phyloP scores from a whole-genome alignment of 345 rosid genomes.

The Murraya koenigii region DNA sequence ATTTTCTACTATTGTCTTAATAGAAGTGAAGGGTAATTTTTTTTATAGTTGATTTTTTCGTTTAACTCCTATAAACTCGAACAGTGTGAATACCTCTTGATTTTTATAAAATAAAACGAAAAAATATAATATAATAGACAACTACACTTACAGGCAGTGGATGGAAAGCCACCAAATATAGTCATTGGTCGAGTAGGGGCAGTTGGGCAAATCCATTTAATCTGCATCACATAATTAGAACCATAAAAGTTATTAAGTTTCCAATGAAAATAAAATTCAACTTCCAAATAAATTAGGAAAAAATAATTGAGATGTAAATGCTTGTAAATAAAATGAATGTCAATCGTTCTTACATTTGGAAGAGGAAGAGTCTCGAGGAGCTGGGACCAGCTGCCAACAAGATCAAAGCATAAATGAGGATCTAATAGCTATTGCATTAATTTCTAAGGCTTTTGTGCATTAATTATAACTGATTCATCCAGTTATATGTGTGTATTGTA shows the following conservation, averaged over 20 bases:
- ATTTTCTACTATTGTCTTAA: not conserved
- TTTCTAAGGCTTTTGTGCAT: not conserved
- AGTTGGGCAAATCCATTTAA: constrained; percentile 99
- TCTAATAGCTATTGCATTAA: constrained; percentile 6
- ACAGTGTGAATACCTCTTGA: not conserved
- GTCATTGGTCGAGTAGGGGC: constrained; percentile 89
- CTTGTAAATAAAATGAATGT: not conserved
- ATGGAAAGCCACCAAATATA: constrained; percentile 93
- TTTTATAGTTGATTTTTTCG: not conserved
- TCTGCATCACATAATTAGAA: constrained; percentile 42
- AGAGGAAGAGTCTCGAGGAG: constrained; percentile 91
- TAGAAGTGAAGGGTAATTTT: not conserved
- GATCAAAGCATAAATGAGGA: constrained; percentile 26
- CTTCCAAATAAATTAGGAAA: not conserved
- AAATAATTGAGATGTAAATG: not conserved
- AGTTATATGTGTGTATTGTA: not conserved
- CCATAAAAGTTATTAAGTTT: constrained; percentile 7
- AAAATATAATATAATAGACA: not conserved
- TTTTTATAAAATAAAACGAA: not conserved
- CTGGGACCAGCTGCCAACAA: constrained; percentile 95
- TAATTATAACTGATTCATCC: not conserved
- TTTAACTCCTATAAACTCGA: not conserved
- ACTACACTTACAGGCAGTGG: constrained; percentile 83
- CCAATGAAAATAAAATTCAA: constrained; percentile 1
- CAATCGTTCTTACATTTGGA: constrained; percentile 66